A percentile compares a stretch with the other conserved stretches of the same genome.
phyloP scores from a whole-genome alignment of 176 grass and related monocot genomes.

The Melocanna baccifera region DNA sequence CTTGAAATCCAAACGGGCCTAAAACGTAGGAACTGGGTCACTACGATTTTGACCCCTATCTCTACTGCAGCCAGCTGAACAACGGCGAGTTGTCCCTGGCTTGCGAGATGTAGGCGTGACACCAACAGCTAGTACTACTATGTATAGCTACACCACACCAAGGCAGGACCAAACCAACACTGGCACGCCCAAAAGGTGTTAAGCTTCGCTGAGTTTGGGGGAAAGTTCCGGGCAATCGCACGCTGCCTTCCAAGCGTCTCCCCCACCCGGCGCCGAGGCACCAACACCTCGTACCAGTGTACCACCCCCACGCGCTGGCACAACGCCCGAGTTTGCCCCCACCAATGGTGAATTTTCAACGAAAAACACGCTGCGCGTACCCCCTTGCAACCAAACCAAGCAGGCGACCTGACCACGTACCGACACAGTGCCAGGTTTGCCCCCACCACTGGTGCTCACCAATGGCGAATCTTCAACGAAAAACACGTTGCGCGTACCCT shows the following conservation, averaged over 20 bases:
- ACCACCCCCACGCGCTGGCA: not conserved
- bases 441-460: not conserved
- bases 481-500: not conserved
- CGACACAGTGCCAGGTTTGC: not conserved
- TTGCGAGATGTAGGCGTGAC: too few species aligned
- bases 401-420: not conserved
- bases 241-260: not conserved
- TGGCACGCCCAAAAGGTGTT: not conserved
- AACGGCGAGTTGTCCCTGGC: too few species aligned
- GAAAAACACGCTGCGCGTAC: not conserved
- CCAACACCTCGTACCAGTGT: not conserved
- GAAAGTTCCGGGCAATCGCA: not conserved
- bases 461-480: slow-evolving; percentile 14
- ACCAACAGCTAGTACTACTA: too few species aligned
- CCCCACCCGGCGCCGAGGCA: not conserved
- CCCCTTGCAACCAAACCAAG: not conserved
- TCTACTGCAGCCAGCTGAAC: too few species aligned
- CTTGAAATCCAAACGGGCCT: too few species aligned
- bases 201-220: not conserved
- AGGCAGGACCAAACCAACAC: too few species aligned
- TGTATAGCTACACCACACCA: too few species aligned
- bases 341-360: not conserved
- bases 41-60: too few species aligned
- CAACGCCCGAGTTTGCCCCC: not conserved
- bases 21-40: too few species aligned